Conservation (phyloP, 345 rosid genomes). For the Gossypium sturtianum region DNA sequence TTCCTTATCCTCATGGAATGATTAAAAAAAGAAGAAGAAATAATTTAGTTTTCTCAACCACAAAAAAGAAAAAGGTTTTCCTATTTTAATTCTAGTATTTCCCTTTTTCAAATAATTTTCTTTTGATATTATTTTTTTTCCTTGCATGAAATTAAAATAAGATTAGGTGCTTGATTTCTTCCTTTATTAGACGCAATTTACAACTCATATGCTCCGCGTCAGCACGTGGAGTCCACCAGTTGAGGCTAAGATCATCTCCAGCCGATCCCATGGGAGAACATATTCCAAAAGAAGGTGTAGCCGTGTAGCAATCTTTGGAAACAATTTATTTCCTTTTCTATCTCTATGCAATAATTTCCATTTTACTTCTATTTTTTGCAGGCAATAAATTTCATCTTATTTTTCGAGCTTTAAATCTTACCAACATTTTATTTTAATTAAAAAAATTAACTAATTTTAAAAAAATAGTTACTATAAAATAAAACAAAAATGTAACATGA, state of each 20-base stretch:
- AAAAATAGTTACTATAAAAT: not conserved
- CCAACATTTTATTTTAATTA: not conserved
- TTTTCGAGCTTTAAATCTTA: not conserved
- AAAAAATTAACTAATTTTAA: not conserved
- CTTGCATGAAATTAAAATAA: too few species aligned
- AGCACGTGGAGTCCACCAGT: not conserved
- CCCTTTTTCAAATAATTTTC: too few species aligned
- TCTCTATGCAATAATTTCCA: not conserved
- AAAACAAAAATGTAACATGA: not conserved
- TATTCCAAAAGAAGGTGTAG: not conserved
- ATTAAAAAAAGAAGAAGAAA: too few species aligned
- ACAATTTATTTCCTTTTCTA: not conserved
- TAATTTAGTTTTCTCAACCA: too few species aligned
- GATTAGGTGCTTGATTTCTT: too few species aligned
- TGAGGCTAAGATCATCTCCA: not conserved
- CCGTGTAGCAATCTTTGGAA: not conserved
- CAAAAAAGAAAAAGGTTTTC: too few species aligned
- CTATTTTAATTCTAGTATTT: too few species aligned
- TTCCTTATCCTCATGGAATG: not conserved
- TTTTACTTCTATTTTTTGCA: too few species aligned
- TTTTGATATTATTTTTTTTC: too few species aligned
- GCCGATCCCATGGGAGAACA: not conserved
- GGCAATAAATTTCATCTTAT: too few species aligned
- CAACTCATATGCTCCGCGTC: slow-evolving; percentile 3
- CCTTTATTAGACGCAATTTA: not conserved